Evolutionary conservation across 257 asterid species (phyloP), one percentile per base, ranked within the genome.

Genomic region (Gynochthodes officinalis): DNA sequence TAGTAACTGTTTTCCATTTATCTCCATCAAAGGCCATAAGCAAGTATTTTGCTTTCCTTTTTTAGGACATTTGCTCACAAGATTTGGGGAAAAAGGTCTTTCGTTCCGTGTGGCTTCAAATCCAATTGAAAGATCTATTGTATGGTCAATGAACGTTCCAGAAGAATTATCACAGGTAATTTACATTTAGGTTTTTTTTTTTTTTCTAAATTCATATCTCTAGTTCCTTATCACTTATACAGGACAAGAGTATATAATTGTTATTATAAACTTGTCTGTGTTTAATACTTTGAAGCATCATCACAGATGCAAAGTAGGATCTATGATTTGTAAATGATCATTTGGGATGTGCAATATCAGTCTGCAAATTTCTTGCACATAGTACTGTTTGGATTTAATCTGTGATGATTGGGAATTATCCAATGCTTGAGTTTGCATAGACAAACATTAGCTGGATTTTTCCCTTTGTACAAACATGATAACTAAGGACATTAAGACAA

Each of bases 51-150:
- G 49, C 77, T 83, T 62, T 79, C 81, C 60, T 79, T 79, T 83
- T 79, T 77, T 71, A 91, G 99, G 99, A 79, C 87, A 86, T 80
- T 80, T 94, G 76, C 92, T 94, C 63, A 84, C 95, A 62, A 87
- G 97, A 85, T 84, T 91, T 81, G 87, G 89, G 11, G 99, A 91
- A 64, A 94, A 87, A 75, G 90, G 90, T 61, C 82, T 94, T 76
- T 80, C 96, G 75, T 89, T 80, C 79, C 97, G 85, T 32, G 73
- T 91, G 79, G 84, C 85, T 21, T 84, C 99, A 48, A 94, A 94
- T 76, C 93, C 96, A 28, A 67, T 91, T 25, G 93, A 84, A 79
- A 86, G 87, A 75, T 83, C 97, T 71, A 88, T 94, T 76, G 53
- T 87, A 30, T 94, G 97, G 99, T 81, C 84, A 53, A 91, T 91